Evolutionary conservation across 2,329 filamentous ascomycete genomes (phyloP).

Genomic region (Ciborinia camelliae): DNA sequence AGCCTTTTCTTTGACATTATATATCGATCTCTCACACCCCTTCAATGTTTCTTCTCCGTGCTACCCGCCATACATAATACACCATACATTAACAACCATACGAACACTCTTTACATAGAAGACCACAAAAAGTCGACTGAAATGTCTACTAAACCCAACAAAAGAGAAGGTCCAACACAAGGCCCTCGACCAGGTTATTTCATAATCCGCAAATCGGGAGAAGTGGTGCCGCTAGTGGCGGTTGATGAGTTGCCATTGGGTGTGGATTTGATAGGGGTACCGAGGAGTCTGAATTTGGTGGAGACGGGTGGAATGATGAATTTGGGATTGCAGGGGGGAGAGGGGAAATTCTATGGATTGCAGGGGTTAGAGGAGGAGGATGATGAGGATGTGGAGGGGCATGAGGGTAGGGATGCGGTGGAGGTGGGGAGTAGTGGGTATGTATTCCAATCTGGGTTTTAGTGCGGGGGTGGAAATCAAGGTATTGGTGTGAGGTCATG

Average conservation of each 20-base stretch:
- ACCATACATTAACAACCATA: neutral
- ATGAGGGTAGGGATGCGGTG: neutral
- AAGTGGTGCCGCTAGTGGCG: constrained; percentile 54
- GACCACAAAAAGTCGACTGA: neutral
- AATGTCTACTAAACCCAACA: neutral
- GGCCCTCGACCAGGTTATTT: constrained; percentile 40
- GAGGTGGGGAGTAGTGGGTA: neutral
- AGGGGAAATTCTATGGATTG: constrained; percentile 26
- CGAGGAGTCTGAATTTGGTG: constrained; percentile 36
- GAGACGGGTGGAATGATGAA: constrained; percentile 35
- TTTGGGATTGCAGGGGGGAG: constrained; percentile 27
- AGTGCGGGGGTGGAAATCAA: neutral
- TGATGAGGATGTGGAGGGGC: neutral
- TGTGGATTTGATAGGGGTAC: constrained; percentile 39
- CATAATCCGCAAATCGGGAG: constrained; percentile 43
- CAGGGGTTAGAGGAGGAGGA: constrained; percentile 2
- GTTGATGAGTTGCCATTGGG: constrained; percentile 49
- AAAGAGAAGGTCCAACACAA: neutral
- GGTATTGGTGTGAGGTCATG: neutral
- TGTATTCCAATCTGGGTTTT: neutral
- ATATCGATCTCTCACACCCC: neutral
- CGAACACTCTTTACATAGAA: neutral
- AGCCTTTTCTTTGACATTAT: neutral
- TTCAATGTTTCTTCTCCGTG: neutral
- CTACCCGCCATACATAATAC: neutral